These are phyloP conservation scores for Teratosphaeria nubilosa DNA, from an alignment of 2,329 filamentous ascomycete species.

Conservation along the genomic window DNA sequence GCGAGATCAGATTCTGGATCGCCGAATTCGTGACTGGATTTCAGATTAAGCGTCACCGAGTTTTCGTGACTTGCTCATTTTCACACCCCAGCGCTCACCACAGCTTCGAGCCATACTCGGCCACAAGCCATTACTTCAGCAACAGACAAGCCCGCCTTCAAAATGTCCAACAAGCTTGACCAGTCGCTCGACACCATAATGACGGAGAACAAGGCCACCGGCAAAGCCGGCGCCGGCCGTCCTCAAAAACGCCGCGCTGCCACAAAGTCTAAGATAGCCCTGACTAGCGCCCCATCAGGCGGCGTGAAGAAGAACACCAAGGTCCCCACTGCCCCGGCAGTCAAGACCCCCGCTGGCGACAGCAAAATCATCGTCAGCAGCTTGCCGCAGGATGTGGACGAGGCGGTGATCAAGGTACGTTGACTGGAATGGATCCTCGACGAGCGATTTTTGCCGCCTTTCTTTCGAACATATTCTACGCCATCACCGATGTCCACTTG, in stretches of 20 bases:
- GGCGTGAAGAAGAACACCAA: constrained; percentile 68
- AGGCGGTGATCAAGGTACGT: constrained; percentile 99
- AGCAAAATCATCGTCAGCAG: constrained; percentile 99
- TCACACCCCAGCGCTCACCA: not conserved
- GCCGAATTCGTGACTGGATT: not conserved
- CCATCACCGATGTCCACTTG: not conserved
- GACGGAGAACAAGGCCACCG: constrained; percentile 49
- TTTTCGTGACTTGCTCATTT: not conserved
- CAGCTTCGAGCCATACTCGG: not conserved
- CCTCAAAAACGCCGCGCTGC: constrained; percentile 33
- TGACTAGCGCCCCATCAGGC: constrained; percentile 58
- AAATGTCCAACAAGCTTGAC: constrained; percentile 90
- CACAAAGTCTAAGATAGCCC: constrained; percentile 40
- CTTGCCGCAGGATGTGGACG: constrained; percentile 94
- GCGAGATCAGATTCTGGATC: not conserved
- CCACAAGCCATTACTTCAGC: not conserved
- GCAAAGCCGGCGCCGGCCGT: constrained; percentile 34
- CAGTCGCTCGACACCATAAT: constrained; percentile 97
- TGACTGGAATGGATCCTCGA: constrained; percentile 53
- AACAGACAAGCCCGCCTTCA: constrained; percentile 21
- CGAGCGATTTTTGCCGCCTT: constrained; percentile 4
- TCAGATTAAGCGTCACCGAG: not conserved
- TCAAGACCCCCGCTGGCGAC: constrained; percentile 52
- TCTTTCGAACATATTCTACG: constrained; percentile 1
- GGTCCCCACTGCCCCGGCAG: constrained; percentile 48